phyloP scores from a whole-genome alignment of 192 early-diverging fungal species.

The Backusella psychrophila region DNA sequence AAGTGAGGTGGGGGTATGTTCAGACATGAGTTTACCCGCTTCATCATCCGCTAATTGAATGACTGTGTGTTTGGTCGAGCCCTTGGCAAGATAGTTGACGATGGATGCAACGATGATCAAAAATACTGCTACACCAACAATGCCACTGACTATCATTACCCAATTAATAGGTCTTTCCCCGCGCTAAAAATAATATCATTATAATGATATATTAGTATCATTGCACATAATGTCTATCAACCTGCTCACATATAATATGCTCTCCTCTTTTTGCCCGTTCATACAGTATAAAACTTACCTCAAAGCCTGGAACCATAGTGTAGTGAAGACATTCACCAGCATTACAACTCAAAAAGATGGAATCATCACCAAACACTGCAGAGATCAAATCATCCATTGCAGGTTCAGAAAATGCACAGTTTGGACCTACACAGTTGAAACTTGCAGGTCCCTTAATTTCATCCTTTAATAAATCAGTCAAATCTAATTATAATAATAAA shows the following conservation, averaged over 20 bases:
- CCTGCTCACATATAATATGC: background rate
- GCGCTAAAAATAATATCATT: conserved; percentile 3
- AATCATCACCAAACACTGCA: conserved; percentile 77
- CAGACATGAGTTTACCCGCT: conserved; percentile 65
- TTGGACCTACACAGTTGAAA: conserved; percentile 57
- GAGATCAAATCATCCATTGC: conserved; percentile 84
- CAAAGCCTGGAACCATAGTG: conserved; percentile 80
- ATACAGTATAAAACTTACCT: conserved; percentile 8
- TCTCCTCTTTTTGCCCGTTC: background rate
- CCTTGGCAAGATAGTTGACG: conserved; percentile 29
- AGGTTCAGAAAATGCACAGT: conserved; percentile 70
- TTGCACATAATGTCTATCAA: background rate
- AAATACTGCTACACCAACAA: conserved; percentile 40
- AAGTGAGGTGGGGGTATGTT: conserved; percentile 66
- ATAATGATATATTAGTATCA: background rate
- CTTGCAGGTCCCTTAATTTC: conserved; percentile 75
- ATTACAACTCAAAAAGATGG: conserved; percentile 74
- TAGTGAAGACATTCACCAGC: conserved; percentile 89
- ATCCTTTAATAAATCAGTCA: conserved; percentile 76
- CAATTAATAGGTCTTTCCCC: conserved; percentile 37
- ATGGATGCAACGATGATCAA: conserved; percentile 17
- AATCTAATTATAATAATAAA: conserved; percentile 36
- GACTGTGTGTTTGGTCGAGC: conserved; percentile 17
- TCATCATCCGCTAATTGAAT: conserved; percentile 55
- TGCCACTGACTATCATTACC: conserved; percentile 40